A percentile compares a stretch with the other conserved stretches of the same genome.
phyloP scores from a whole-genome alignment of 495 filamentous ascomycete species.

The Symbiotaphrina buchneri region DNA sequence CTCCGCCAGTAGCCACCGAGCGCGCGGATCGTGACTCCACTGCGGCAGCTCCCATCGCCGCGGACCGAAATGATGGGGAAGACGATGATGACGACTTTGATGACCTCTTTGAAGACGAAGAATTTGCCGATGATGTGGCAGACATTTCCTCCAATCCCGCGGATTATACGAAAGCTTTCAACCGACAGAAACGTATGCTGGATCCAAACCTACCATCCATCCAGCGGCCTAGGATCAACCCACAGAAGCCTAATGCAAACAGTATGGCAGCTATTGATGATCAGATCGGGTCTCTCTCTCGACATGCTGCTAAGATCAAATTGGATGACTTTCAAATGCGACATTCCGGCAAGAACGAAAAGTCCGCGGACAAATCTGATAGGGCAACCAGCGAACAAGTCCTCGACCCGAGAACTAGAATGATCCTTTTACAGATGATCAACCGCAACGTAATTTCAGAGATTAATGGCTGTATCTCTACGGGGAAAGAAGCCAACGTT shows the following conservation, averaged over 20 bases:
- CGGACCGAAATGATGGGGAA: constrained; percentile 25
- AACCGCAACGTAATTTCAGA: constrained; percentile 63
- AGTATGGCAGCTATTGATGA: constrained; percentile 61
- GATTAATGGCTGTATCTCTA: constrained; percentile 79
- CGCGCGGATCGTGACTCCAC: neutral
- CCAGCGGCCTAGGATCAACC: constrained; percentile 49
- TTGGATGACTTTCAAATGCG: constrained; percentile 54
- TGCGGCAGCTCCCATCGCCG: neutral
- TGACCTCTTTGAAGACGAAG: constrained; percentile 31
- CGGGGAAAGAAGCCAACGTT: constrained; percentile 94
- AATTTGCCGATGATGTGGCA: constrained; percentile 35
- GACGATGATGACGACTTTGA: constrained; percentile 34
- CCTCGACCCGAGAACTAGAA: constrained; percentile 75
- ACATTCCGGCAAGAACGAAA: constrained; percentile 29
- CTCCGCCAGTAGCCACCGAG: too few species aligned
- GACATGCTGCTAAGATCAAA: constrained; percentile 74
- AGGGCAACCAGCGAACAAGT: constrained; percentile 87
- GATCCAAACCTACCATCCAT: constrained; percentile 30
- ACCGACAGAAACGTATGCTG: constrained; percentile 49
- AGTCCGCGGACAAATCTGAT: constrained; percentile 62
- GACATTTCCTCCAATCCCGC: constrained; percentile 26
- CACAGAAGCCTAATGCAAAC: constrained; percentile 68
- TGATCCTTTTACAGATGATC: constrained; percentile 90
- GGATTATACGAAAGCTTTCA: constrained; percentile 78
- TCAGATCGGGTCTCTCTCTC: constrained; percentile 59